Conservation (phyloP, 306 rosid genomes). For the Elaeagnus macrophylla region DNA sequence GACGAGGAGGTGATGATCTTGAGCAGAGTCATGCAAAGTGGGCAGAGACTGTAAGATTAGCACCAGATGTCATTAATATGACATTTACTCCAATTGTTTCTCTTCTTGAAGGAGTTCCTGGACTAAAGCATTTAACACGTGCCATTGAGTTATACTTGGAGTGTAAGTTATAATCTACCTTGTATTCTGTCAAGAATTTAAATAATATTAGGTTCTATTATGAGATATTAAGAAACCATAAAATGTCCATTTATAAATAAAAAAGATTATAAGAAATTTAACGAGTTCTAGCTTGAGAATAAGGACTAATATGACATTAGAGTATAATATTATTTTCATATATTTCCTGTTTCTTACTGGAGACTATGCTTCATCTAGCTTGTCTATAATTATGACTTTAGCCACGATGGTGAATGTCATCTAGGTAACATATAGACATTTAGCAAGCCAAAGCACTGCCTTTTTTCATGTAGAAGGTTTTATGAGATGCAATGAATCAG, state of each 20-base stretch:
- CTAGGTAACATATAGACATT: neutral
- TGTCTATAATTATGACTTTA: neutral
- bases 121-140: conserved; percentile 70
- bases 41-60: conserved; percentile 73
- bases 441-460: no score
- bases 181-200: conserved; percentile 9
- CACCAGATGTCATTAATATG: conserved; percentile 96
- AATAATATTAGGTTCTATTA: conserved; percentile 5
- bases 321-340: neutral
- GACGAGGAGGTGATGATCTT: conserved; percentile 99
- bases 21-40: conserved; percentile 88
- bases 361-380: neutral
- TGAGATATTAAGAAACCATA: no score
- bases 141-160: conserved; percentile 85
- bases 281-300: no score
- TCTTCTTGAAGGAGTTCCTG: conserved; percentile 76
- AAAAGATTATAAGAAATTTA: no score
- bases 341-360: neutral
- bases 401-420: neutral
- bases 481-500: no score
- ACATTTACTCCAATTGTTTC: conserved; percentile 85
- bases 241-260: no score
- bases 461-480: no score
- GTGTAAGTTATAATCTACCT: conserved; percentile 52
- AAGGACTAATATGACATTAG: no score